Evolutionary conservation across 495 filamentous ascomycete genomes (phyloP), one percentile per base, ranked within the genome.

Genomic region (Geopyxis carbonaria): DNA sequence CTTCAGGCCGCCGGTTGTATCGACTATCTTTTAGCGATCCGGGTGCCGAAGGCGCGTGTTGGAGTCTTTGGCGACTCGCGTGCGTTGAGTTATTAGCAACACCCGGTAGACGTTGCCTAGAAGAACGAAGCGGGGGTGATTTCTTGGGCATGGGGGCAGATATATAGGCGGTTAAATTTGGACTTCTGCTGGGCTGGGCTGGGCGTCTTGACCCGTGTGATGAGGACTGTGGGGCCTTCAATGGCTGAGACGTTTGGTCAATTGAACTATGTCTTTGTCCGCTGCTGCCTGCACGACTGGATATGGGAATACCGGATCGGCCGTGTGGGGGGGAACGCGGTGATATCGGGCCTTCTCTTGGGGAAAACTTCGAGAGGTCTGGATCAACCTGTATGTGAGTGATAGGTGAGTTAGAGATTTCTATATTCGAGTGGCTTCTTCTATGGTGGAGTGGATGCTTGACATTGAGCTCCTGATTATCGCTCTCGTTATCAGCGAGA

Each of bases 81-180:
- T 42, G 27, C 31, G 45, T 36, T 8, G 38, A 36, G 14, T 22
- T 31, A 13, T 27, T 31, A 3, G 35, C 15, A 22, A 45, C 27
- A n/a, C 33, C 34, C 27, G 41, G 31, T 22, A 52, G 23, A 23
- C 46, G 42, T 11, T 47, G 33, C 3, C 52, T 44, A 20, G 52
- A 56, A 30, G 52, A 56, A 27, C 52, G 40, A 8, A 56, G 40
- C 28, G 43, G 46, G 0, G 52, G 52, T 0, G 77, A 81, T 40
- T 68, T 69, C 39, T 73, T 72, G 4, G 68, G 67, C 22, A 60
- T 64, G 8, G 75, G 70, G 13, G 68, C 65, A 37, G 70, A 66
- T 45, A 82, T 75, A 59, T 76, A 76, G n/a, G 74, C 77, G 38
- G 68, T 64, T 11, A 80, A 54, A 29, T 61, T 68, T 16, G 66